phyloP scores from a whole-genome alignment of 352 stramenopile species.

The Globisporangium mamillatum region DNA sequence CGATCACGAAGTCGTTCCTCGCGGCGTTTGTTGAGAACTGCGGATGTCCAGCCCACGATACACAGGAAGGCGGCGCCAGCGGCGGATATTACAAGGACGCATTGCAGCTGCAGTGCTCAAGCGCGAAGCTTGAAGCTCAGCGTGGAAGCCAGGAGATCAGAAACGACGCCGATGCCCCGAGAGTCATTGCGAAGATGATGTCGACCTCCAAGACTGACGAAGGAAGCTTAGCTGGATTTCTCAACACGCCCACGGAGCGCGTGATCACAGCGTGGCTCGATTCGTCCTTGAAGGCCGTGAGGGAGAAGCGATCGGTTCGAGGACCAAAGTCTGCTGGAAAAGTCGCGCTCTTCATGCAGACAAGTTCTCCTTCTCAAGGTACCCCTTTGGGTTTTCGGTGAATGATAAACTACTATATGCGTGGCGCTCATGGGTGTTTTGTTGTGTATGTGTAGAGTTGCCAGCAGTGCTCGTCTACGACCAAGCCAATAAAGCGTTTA shows the following conservation, averaged over 20 bases:
- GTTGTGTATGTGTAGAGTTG: neutral
- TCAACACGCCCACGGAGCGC: neutral
- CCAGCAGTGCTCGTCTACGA: neutral
- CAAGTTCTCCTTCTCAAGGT: neutral
- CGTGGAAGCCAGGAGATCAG: too few relatives aligned
- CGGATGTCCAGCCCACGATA: neutral
- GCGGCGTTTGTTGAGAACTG: neutral
- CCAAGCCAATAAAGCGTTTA: neutral
- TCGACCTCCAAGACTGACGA: neutral
- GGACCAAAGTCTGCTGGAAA: neutral
- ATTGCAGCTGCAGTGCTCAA: neutral
- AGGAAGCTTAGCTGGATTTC: neutral
- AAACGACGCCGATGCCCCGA: neutral
- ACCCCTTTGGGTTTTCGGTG: neutral
- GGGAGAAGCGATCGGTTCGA: neutral
- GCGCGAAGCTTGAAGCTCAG: neutral
- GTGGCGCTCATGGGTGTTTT: neutral
- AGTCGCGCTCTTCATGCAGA: conserved; percentile 2
- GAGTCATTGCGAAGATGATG: neutral
- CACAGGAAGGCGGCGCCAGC: neutral
- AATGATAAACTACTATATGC: too few relatives aligned
- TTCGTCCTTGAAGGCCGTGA: neutral
- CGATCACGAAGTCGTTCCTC: neutral
- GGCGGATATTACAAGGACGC: neutral
- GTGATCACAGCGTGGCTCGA: neutral